phyloP scores from a whole-genome alignment of 2,329 filamentous ascomycete genomes.

The Leptosphaerulina australis region DNA sequence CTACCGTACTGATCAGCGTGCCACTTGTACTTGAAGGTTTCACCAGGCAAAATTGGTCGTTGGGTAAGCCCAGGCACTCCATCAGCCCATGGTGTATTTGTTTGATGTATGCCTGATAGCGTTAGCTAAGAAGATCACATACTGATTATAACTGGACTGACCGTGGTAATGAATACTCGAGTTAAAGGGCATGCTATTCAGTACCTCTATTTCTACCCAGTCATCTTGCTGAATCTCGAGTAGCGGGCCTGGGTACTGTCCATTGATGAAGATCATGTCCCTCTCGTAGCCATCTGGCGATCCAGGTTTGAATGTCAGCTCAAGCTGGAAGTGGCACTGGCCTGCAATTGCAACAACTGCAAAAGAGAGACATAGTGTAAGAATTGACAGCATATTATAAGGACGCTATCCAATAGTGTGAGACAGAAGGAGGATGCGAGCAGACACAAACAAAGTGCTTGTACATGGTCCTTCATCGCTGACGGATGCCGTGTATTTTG shows the following conservation, averaged over 20 bases:
- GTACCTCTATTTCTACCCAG: constrained; percentile 44
- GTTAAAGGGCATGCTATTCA: constrained; percentile 57
- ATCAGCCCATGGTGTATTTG: constrained; percentile 64
- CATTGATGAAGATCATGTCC: constrained; percentile 37
- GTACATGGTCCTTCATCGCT: background rate
- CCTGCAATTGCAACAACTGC: constrained; percentile 15
- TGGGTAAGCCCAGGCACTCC: constrained; percentile 65
- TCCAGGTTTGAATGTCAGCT: constrained; percentile 31
- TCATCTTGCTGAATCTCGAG: constrained; percentile 31
- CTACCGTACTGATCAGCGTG: constrained; percentile 63
- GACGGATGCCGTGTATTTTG: constrained; percentile 13
- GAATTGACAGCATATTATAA: constrained; percentile 20
- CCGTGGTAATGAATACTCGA: constrained; percentile 61
- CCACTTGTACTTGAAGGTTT: constrained; percentile 60
- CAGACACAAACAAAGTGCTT: constrained; percentile 1
- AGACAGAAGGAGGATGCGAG: background rate
- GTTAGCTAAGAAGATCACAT: background rate
- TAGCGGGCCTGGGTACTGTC: constrained; percentile 33
- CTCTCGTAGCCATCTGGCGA: constrained; percentile 33
- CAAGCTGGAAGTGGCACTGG: constrained; percentile 23
- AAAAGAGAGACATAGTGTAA: constrained; percentile 18
- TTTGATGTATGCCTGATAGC: constrained; percentile 55
- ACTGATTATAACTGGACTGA: background rate
- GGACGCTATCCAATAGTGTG: background rate
- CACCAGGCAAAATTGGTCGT: constrained; percentile 56